phyloP scores from a whole-genome alignment of 139 green algal species.

The Parachlorella kessleri region DNA sequence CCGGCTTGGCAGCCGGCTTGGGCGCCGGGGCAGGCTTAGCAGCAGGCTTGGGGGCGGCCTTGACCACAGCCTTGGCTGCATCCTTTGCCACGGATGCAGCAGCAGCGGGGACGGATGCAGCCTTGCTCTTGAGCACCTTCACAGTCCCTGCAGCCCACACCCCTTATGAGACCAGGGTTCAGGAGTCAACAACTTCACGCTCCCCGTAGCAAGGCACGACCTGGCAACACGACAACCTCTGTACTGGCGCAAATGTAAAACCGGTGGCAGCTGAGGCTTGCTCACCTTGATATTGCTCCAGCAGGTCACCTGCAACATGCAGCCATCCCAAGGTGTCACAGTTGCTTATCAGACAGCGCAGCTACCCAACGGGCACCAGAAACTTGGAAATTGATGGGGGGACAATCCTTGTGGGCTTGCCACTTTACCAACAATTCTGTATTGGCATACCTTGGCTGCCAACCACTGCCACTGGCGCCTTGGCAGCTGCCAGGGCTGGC shows the following conservation, averaged over 20 bases:
- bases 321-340: background rate
- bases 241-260: too few species aligned
- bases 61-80: background rate
- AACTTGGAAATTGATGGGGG: too few species aligned
- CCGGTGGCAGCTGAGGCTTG: too few species aligned
- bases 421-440: background rate
- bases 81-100: background rate
- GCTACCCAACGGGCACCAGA: too few species aligned
- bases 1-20: constrained; percentile 1
- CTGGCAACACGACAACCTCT: too few species aligned
- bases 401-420: background rate
- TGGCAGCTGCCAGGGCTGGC: constrained; percentile 13
- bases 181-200: background rate
- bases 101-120: background rate
- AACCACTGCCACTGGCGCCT: background rate
- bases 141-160: background rate
- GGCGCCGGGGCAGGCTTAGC: constrained; percentile 1
- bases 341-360: background rate
- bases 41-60: background rate
- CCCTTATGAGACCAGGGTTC: background rate
- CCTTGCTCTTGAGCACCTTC: too few species aligned
- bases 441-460: background rate
- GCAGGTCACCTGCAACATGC: background rate
- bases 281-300: background rate
- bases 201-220: background rate